Percentiles rank a stretch among this genome's conserved stretches.
phyloP scores from a whole-genome alignment of 148 eudicot genomes.

The Silene latifolia region DNA sequence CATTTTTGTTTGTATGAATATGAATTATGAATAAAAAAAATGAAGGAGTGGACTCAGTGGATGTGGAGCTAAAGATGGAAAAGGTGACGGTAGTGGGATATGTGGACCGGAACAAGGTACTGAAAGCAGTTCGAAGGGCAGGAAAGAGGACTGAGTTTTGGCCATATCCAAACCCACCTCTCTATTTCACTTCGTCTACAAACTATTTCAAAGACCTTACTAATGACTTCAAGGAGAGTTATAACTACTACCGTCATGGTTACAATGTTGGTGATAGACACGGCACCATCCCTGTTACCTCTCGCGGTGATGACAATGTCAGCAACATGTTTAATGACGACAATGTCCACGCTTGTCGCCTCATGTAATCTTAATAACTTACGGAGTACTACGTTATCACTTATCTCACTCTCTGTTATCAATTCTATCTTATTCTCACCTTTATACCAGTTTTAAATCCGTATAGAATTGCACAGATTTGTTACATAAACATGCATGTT shows the following conservation, averaged over 20 bases:
- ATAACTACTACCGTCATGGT: slow-evolving; percentile 88
- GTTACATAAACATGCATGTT: too few relatives aligned
- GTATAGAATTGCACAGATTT: too few relatives aligned
- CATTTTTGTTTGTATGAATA: too few relatives aligned
- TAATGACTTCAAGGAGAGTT: slow-evolving; percentile 75
- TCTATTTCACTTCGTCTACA: slow-evolving; percentile 61
- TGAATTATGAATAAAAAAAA: not conserved
- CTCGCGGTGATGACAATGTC: slow-evolving; percentile 86
- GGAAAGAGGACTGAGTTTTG: slow-evolving; percentile 98
- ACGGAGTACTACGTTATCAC: too few relatives aligned
- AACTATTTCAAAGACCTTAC: slow-evolving; percentile 76
- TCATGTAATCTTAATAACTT: slow-evolving; percentile 46
- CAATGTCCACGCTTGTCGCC: slow-evolving; percentile 68
- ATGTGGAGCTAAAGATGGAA: slow-evolving; percentile 78
- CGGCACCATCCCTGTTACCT: slow-evolving; percentile 59
- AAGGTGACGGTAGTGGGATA: slow-evolving; percentile 84
- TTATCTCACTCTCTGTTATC: too few relatives aligned
- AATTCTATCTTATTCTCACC: too few relatives aligned
- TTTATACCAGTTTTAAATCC: too few relatives aligned
- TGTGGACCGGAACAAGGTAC: slow-evolving; percentile 81
- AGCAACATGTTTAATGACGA: slow-evolving; percentile 98
- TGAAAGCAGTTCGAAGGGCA: slow-evolving; percentile 79
- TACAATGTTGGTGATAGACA: slow-evolving; percentile 74
- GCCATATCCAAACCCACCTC: slow-evolving; percentile 80
- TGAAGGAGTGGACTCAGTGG: slow-evolving; percentile 77